These are phyloP conservation scores for Trichaptum fuscoviolaceum DNA, from an alignment of 768 basidiomycete genomes.

Conservation along the genomic window DNA sequence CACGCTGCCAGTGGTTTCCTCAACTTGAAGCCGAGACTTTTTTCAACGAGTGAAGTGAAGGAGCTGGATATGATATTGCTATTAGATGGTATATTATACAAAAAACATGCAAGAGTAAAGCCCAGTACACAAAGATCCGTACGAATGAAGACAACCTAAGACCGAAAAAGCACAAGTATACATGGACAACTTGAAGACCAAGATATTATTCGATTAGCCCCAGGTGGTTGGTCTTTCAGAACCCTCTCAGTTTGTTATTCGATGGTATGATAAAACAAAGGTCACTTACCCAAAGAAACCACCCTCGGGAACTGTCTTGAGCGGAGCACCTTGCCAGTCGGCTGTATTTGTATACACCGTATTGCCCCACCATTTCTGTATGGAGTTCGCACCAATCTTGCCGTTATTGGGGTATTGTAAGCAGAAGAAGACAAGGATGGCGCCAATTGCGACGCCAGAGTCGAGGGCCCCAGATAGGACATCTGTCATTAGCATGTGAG, in stretches of 20 bases:
- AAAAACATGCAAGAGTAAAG: not conserved
- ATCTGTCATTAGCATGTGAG: constrained; percentile 9
- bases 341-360: constrained; percentile 25
- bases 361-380: constrained; percentile 9
- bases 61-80: not conserved
- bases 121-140: not conserved
- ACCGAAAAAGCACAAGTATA: no score
- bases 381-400: constrained; percentile 5
- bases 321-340: constrained; percentile 26
- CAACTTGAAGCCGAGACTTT: no score
- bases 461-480: constrained; percentile 25
- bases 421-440: constrained; percentile 25
- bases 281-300: constrained; percentile 15
- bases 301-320: constrained; percentile 8
- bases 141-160: not conserved
- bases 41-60: no score
- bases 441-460: constrained; percentile 24
- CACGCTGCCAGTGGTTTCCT: no score
- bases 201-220: not conserved
- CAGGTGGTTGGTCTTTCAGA: not conserved
- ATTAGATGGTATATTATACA: not conserved
- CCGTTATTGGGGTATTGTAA: constrained; percentile 16
- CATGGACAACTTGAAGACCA: not conserved
- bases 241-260: not conserved
- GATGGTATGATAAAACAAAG: not conserved